Percentiles rank a stretch among this genome's conserved stretches.
phyloP scores from a whole-genome alignment of 2,329 filamentous ascomycete species.

The Dothidotthia symphoricarpi region DNA sequence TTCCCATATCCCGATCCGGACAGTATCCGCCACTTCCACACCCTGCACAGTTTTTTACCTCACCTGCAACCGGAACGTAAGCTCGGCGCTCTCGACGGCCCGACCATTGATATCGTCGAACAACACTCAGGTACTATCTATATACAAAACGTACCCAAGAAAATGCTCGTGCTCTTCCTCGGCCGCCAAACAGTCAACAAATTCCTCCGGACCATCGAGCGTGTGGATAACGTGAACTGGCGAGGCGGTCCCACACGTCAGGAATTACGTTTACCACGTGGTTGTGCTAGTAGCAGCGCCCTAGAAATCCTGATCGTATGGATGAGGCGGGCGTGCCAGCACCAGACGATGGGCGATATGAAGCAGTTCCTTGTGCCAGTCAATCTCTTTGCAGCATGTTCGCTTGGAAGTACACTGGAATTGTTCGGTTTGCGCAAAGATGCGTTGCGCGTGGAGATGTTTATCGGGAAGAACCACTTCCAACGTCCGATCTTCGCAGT shows the following conservation, averaged over 20 bases:
- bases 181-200: conserved; percentile 14
- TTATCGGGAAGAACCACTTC: conserved; percentile 13
- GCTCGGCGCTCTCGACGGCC: conserved; percentile 9
- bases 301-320: conserved; percentile 20
- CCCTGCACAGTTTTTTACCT: conserved; percentile 14
- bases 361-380: conserved; percentile 14
- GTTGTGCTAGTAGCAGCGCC: conserved; percentile 9
- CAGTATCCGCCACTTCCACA: conserved; percentile 18
- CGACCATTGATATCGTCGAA: conserved; percentile 16
- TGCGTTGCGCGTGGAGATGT: conserved; percentile 16
- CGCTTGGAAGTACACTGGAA: conserved; percentile 18
- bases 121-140: conserved; percentile 3
- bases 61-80: conserved; percentile 15
- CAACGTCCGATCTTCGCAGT: conserved; percentile 13
- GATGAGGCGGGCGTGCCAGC: conserved; percentile 24
- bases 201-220: conserved; percentile 14
- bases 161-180: conserved; percentile 21
- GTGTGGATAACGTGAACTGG: conserved; percentile 10
- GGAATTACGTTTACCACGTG: conserved; percentile 13
- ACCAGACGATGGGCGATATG: conserved; percentile 9
- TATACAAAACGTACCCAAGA: conserved; percentile 14
- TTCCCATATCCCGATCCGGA: conserved; percentile 19
- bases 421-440: conserved; percentile 21
- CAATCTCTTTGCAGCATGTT: conserved; percentile 22
- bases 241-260: conserved; percentile 6